phyloP scores from a whole-genome alignment of 1,284 basidiomycete species.

The Puccinia novopanici region DNA sequence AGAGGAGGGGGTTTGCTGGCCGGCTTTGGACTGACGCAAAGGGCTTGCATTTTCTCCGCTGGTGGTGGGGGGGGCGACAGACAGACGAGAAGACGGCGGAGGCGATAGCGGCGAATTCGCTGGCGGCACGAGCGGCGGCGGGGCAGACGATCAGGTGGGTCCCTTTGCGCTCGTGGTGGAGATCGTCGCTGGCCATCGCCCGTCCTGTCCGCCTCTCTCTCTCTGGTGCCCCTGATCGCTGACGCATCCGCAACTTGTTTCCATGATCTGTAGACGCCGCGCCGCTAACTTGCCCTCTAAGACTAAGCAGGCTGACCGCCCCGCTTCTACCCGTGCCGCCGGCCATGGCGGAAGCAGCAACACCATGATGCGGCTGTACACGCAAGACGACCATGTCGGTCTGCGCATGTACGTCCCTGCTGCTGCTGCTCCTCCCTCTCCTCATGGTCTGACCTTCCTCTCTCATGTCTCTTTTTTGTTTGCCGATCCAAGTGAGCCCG shows the following conservation, averaged over 20 bases:
- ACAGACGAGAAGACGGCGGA: constrained; percentile 43
- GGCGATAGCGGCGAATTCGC: constrained; percentile 39
- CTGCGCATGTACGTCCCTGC: constrained; percentile 55
- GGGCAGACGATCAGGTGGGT: constrained; percentile 43
- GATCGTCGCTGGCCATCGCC: neutral
- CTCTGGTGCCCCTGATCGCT: neutral
- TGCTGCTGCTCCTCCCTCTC: no score
- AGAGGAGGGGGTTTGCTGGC: no score
- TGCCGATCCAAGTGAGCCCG: constrained; percentile 38
- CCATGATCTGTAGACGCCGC: constrained; percentile 53
- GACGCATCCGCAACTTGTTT: neutral
- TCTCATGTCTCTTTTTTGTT: neutral
- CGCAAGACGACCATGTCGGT: constrained; percentile 58
- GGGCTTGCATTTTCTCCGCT: no score
- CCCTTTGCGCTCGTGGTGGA: no score
- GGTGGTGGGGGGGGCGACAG: neutral
- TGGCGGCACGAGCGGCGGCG: constrained; percentile 47
- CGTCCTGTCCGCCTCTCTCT: neutral
- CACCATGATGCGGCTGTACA: constrained; percentile 60
- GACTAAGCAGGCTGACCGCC: constrained; percentile 52
- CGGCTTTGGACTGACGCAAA: no score
- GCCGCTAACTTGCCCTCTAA: constrained; percentile 56
- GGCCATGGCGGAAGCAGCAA: constrained; percentile 59
- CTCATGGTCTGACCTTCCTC: neutral
- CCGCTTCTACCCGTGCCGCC: constrained; percentile 58